Percentiles rank a stretch among this genome's conserved stretches.
phyloP scores from a whole-genome alignment of 75 land plant species.

The Cryptomeria japonica region DNA sequence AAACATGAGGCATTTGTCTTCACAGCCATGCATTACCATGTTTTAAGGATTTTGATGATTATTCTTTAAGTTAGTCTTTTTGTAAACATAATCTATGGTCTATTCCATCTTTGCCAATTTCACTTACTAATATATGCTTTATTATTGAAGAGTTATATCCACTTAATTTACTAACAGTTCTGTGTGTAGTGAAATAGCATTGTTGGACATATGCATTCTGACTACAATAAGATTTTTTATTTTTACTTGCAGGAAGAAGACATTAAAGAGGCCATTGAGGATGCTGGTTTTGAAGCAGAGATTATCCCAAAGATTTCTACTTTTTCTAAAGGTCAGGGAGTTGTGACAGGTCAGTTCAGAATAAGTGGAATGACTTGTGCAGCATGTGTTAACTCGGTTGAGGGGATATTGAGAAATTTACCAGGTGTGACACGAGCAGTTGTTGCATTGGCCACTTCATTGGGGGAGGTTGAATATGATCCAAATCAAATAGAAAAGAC shows the following conservation, averaged over 20 bases:
- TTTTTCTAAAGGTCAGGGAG: conserved; percentile 24
- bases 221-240: not conserved
- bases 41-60: not conserved
- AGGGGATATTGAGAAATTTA: conserved; percentile 72
- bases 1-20: not conserved
- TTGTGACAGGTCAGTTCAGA: conserved; percentile 70
- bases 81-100: not conserved
- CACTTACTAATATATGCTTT: not conserved
- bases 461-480: conserved; percentile 92
- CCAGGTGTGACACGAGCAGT: conserved; percentile 84
- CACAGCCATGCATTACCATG: not conserved
- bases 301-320: conserved; percentile 50
- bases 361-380: conserved; percentile 99
- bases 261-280: conserved; percentile 87
- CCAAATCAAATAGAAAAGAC: conserved; percentile 55
- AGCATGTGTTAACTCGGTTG: conserved; percentile 94
- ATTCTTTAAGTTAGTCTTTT: not conserved
- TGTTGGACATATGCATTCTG: not conserved
- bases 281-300: conserved; percentile 97
- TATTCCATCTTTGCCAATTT: not conserved
- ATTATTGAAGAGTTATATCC: not conserved
- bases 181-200: not conserved
- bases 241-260: conserved; percentile 66
- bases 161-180: not conserved
- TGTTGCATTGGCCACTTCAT: conserved; percentile 83